Base-by-base conservation (phyloP, 192 early-diverging fungal genomes). In the Mycoemilia scoparia region DNA sequence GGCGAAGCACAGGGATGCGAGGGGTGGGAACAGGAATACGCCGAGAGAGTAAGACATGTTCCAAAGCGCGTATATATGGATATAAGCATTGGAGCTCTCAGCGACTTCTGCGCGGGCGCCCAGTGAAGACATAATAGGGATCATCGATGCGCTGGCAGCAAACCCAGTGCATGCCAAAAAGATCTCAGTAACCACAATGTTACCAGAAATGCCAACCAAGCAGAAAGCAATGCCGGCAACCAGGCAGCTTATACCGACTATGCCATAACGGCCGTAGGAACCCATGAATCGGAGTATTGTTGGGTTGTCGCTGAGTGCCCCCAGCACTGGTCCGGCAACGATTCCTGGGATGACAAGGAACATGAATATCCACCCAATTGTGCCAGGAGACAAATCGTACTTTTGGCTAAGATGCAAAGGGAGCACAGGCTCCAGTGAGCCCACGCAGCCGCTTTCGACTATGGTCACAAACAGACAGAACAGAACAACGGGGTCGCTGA, bases 1-100 rank as follows among this genome's bases (percentile, higher is more conserved):
- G n/a, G n/a, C n/a, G n/a, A n/a, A n/a, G n/a, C n/a, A n/a, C n/a
- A n/a, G n/a, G n/a, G n/a, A n/a, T n/a, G n/a, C n/a, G n/a, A n/a
- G n/a, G n/a, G n/a, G n/a, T n/a, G n/a, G n/a, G n/a, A n/a, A n/a
- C n/a, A n/a, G n/a, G n/a, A n/a, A n/a, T n/a, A 81, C 76, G n/a
- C 76, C 74, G n/a, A 71, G 41, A 14, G 74, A 72, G 29, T 74
- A 84, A 0, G 75, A 67, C 49, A 81, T 74, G 47, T 81, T 84
- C 49, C 74, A 79, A 22, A 84, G 46, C 4, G 76, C 76, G 49
- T 79, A 80, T 1, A 74, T 69, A 48, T 57, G 55, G 26, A 57
- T 68, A 34, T 62, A 69, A 15, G 64, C 65, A 21, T 56, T 57
- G 45, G 69, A 66, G 27, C 75, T 77, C 46, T 66, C 67, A 17